Base-by-base conservation (phyloP, 2,329 filamentous ascomycete genomes). In the Teratosphaeria zuluensis region DNA sequence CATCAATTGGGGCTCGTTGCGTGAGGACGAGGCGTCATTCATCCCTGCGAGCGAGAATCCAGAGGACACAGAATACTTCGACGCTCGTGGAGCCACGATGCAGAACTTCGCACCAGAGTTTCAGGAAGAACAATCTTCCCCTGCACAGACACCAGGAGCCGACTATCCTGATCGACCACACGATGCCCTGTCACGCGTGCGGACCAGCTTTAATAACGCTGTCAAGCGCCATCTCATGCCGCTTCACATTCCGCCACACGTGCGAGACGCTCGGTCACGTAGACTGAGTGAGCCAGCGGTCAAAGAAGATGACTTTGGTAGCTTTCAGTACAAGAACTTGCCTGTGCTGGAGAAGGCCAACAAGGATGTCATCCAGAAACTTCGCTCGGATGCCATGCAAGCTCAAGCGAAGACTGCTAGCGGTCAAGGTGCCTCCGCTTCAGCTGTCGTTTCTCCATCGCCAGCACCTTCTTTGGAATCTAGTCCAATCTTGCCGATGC, bases 21-120 rank as follows among this genome's bases (percentile, higher is more conserved):
- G 96, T n/a, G 87, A 97, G 69, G 92, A 97, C 63, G 92, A 96
- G 69, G 91, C 95, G 3, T 90, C 96, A 60, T 99, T 99, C 71
- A 88, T 99, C 11, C 94, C 94, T 0, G 88, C 89, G 48, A 87
- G 89, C 1, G 90, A 96, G 69, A 92, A 99, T 65, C 92, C 90
- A 0, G 94, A 99, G 72, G 92, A 99, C 69, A 99, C 94, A 0
- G 95, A 99, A 70, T 99, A 99, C 70, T 99, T 99, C 66, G 94
- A 99, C 75, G 77, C 90, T 24, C 84, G 94, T 64, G 94, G 94
- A 31, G 94, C 94, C 16, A 95, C 91, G 1, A 80, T 97, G 64
- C 90, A 96, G 68, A 89, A 89, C 2, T 99, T 99, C 72, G 86
- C 88, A 0, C 91, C 96, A 63, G 94, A 99, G 71, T 87, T 96